Evolutionary conservation across 768 basidiomycete species (phyloP).

Genomic region (Clathrus columnatus): DNA sequence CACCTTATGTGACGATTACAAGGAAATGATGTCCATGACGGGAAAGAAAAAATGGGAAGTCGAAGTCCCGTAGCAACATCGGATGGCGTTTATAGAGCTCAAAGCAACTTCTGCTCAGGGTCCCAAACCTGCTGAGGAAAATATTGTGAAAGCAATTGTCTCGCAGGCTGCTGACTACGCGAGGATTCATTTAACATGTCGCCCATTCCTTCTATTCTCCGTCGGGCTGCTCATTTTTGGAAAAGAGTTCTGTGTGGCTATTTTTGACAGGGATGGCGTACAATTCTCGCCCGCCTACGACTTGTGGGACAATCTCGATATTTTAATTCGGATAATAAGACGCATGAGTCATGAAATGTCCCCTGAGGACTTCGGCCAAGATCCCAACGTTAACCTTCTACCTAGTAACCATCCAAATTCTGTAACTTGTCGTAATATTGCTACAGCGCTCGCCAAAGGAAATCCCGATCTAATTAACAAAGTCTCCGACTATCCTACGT

Average conservation of each 20-base stretch:
- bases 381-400: slow-evolving; percentile 4
- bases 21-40: too few relatives aligned
- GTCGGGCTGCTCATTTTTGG: slow-evolving; percentile 24
- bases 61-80: too few relatives aligned
- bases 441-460: neutral
- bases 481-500: too few relatives aligned
- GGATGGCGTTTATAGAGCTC: neutral
- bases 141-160: slow-evolving; percentile 10
- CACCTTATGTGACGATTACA: too few relatives aligned
- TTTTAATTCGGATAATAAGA: slow-evolving; percentile 22
- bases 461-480: too few relatives aligned
- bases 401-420: neutral
- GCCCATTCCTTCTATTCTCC: slow-evolving; percentile 25
- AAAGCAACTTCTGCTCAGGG: neutral
- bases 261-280: slow-evolving; percentile 25
- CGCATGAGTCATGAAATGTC: slow-evolving; percentile 8
- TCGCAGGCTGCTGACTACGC: slow-evolving; percentile 21
- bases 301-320: slow-evolving; percentile 17
- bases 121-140: neutral
- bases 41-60: too few relatives aligned
- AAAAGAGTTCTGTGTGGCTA: slow-evolving; percentile 22
- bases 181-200: slow-evolving; percentile 20
- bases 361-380: slow-evolving; percentile 6
- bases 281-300: slow-evolving; percentile 19
- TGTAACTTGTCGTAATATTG: neutral